phyloP scores from a whole-genome alignment of 1,284 basidiomycete genomes.

The Moniliophthora roreri region DNA sequence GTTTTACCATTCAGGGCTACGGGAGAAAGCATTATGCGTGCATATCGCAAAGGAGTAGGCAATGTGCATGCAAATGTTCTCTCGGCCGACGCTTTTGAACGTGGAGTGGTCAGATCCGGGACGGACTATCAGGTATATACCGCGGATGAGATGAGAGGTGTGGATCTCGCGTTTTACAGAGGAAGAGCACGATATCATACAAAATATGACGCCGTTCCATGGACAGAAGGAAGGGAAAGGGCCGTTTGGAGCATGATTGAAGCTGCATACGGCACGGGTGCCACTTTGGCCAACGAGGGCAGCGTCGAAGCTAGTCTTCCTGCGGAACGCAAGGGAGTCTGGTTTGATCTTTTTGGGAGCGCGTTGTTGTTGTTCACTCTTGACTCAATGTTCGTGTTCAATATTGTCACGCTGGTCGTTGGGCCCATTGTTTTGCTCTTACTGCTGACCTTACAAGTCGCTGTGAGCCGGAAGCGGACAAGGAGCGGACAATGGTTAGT shows the following conservation, averaged over 20 bases:
- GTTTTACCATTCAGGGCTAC: constrained; percentile 69
- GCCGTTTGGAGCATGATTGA: constrained; percentile 80
- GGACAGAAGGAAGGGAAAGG: constrained; percentile 47
- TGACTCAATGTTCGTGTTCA: constrained; percentile 48
- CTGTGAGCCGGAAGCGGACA: neutral
- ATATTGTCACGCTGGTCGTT: constrained; percentile 58
- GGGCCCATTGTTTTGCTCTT: constrained; percentile 57
- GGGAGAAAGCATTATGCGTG: constrained; percentile 47
- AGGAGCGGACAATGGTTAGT: neutral
- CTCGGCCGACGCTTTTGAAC: constrained; percentile 62
- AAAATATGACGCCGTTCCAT: constrained; percentile 58
- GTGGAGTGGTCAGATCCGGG: constrained; percentile 57
- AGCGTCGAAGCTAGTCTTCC: constrained; percentile 53
- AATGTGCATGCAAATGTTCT: constrained; percentile 71
- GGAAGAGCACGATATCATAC: constrained; percentile 73
- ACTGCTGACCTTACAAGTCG: constrained; percentile 23
- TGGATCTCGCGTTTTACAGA: constrained; percentile 75
- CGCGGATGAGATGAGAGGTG: constrained; percentile 49
- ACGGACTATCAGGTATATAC: constrained; percentile 73
- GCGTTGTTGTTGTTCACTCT: constrained; percentile 56
- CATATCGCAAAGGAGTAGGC: constrained; percentile 43
- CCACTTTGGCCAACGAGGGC: constrained; percentile 48
- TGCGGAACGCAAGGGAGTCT: constrained; percentile 26
- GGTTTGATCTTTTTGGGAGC: constrained; percentile 39
- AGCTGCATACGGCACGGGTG: constrained; percentile 51